phyloP scores from a whole-genome alignment of 805 yeast species.

The Candida loeiensis region DNA sequence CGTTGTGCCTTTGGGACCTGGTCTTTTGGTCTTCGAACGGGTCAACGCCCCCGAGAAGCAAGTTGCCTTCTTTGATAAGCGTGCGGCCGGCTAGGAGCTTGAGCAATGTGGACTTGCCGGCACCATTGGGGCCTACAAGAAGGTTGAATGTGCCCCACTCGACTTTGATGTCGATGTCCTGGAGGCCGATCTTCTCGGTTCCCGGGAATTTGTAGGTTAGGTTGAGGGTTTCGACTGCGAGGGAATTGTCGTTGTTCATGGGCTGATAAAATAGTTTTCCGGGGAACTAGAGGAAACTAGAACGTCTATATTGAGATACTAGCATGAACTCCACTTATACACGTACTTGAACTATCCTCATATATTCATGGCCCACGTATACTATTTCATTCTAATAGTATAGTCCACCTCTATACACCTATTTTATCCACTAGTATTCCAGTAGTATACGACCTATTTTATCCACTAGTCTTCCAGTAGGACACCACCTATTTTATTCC shows the following conservation, averaged over 20 bases:
- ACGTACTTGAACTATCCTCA: too few species aligned
- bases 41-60: slow-evolving; percentile 75
- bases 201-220: slow-evolving; percentile 68
- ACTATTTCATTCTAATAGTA: too few species aligned
- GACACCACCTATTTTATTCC: too few species aligned
- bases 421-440: too few species aligned
- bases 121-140: slow-evolving; percentile 92
- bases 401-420: too few species aligned
- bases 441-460: too few species aligned
- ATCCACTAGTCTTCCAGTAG: too few species aligned
- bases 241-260: slow-evolving; percentile 5
- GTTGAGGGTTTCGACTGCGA: slow-evolving; percentile 59
- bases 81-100: slow-evolving; percentile 89
- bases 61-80: slow-evolving; percentile 66
- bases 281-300: not conserved
- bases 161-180: slow-evolving; percentile 56
- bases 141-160: slow-evolving; percentile 74
- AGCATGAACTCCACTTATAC: too few species aligned
- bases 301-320: too few species aligned
- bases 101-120: slow-evolving; percentile 90
- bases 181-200: slow-evolving; percentile 60
- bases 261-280: not conserved
- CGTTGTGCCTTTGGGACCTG: slow-evolving; percentile 39
- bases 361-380: too few species aligned
- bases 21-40: slow-evolving; percentile 70